Evolutionary conservation across 2,329 filamentous ascomycete species (phyloP).

Genomic region (Trichoderma sp.): DNA sequence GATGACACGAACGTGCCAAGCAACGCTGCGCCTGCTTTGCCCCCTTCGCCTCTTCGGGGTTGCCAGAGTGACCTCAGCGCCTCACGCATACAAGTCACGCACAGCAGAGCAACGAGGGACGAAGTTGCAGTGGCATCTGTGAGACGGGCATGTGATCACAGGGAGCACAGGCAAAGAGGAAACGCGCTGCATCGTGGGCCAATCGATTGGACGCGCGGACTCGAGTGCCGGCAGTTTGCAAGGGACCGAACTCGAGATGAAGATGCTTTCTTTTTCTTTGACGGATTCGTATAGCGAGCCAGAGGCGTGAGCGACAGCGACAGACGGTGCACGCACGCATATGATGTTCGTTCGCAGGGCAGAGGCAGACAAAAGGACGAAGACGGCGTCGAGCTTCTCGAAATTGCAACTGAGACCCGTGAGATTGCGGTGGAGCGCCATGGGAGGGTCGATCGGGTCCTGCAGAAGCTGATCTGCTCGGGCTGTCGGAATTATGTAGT

Average conservation of each 20-base stretch:
- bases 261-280: not conserved
- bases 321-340: not conserved
- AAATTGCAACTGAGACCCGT: not conserved
- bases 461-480: constrained; percentile 20
- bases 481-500: constrained; percentile 19
- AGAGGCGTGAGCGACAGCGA: not conserved
- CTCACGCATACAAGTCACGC: constrained; percentile 23
- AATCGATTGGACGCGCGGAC: not conserved
- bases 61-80: constrained; percentile 18
- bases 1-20: constrained; percentile 21
- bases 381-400: not conserved
- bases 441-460: constrained; percentile 10
- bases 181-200: not conserved
- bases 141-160: constrained; percentile 12
- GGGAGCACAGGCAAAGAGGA: not conserved
- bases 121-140: not conserved
- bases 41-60: not conserved
- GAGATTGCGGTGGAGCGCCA: constrained; percentile 24
- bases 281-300: not conserved
- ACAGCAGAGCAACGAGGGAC: not conserved
- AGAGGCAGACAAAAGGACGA: not conserved
- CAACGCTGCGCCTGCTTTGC: constrained; percentile 7
- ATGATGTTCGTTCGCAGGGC: not conserved
- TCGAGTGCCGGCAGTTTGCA: not conserved
- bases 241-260: not conserved